Evolutionary conservation across 169 alveolate genomes (phyloP), one percentile per base, ranked within the genome.

Genomic region (Plasmodium billcollinsi): DNA sequence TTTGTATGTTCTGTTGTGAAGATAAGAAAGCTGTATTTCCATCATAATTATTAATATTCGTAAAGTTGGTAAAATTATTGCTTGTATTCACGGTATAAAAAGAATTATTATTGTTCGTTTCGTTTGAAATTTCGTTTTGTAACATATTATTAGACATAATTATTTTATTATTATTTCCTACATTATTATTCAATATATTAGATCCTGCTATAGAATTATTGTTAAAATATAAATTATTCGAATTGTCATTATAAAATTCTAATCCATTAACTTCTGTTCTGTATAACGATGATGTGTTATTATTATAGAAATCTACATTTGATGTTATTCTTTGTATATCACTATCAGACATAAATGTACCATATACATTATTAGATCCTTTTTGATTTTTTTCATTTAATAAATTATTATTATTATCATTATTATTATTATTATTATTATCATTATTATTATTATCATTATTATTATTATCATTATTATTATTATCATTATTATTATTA

Each of bases 371-470:
- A 39, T 39, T 39, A 39, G 47, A 39, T 39, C 1, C 47, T 5
- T 39, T 39, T 7, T 39, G 47, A 39, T 39, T 39, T 39, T 5
- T 39, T 39, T 11, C 47, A 5, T 39, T 39, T 39, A 39, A 39
- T 39, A 39, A 29, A n/a, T n/a, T n/a, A n/a, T n/a, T n/a, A n/a
- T n/a, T 45, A 70, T 45, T 70, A 49, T 70, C 1, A 21, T 45
- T 8, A 47, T 45, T 70, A 47, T n/a, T 47, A 70, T 45, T 66
- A 66, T 66, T 11, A 26, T 65, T 66, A 21, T 66, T 0, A 66
- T 24, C 9, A 18, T 26, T 29, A 66, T 66, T 9, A 26, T 66
- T 29, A 66, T 21, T 66, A 26, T 26, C 2, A 39, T 20, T 66
- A 66, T 66, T 26, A 26, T 66, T 2, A 66, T 66, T 66, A 66